Percentiles rank a stretch among this genome's conserved stretches.
Evolutionary conservation across 2,329 filamentous ascomycete species (phyloP).

Genomic region (Diplodia intermedia): DNA sequence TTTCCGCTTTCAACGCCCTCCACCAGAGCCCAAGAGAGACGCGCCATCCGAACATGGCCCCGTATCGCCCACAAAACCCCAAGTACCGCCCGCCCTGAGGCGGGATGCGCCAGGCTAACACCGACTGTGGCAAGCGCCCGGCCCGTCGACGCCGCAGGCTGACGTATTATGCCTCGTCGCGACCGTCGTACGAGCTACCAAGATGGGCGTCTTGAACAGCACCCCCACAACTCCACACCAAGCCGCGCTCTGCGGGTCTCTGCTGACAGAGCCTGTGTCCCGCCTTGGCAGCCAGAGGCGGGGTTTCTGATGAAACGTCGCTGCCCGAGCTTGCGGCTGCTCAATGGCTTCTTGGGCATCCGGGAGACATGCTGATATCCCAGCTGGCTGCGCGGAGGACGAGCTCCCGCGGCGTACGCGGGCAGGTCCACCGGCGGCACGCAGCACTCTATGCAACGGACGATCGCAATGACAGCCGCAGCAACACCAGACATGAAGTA

Average conservation of each 20-base stretch:
- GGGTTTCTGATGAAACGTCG: not conserved
- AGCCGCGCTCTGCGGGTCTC: not conserved
- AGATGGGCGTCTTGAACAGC: not conserved
- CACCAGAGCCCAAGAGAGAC: slow-evolving; percentile 7
- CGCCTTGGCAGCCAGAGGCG: not conserved
- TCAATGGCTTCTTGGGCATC: not conserved
- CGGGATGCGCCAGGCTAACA: slow-evolving; percentile 8
- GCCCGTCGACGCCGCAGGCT: slow-evolving; percentile 14
- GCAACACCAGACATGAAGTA: not conserved
- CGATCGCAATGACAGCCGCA: not conserved
- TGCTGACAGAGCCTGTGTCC: not conserved
- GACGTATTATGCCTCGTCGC: slow-evolving; percentile 14
- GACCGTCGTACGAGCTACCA: slow-evolving; percentile 14
- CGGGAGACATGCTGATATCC: not conserved
- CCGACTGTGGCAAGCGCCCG: slow-evolving; percentile 12
- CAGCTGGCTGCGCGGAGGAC: slow-evolving; percentile 1
- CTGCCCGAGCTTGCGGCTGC: not conserved
- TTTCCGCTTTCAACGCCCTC: slow-evolving; percentile 5
- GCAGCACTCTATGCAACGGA: not conserved
- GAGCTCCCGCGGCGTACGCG: not conserved
- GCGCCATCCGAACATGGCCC: slow-evolving; percentile 7
- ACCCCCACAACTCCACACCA: slow-evolving; percentile 24
- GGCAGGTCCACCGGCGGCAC: not conserved
- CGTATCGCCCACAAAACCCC: slow-evolving; percentile 12
- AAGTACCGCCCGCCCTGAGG: not conserved